A percentile compares a stretch with the other conserved stretches of the same genome.
phyloP scores from a whole-genome alignment of 140 eudicot species.

The Flaveria floridana region DNA sequence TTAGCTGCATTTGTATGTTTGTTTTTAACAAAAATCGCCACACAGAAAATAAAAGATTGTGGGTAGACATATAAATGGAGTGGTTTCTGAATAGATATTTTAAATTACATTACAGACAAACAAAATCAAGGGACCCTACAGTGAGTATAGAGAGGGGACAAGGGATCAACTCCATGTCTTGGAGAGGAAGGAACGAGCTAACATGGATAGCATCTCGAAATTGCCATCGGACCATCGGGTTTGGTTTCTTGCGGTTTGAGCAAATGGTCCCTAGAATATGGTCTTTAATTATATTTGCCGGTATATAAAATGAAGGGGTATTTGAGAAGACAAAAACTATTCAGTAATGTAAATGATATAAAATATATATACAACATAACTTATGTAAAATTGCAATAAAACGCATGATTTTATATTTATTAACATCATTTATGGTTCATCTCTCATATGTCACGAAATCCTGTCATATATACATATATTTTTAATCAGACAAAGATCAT shows the following conservation, averaged over 20 bases:
- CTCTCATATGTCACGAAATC: slow-evolving; percentile 6
- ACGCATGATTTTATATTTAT: not conserved
- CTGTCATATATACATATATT: not conserved
- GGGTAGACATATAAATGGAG: not conserved
- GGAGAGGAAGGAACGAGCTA: slow-evolving; percentile 24
- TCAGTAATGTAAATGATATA: not conserved
- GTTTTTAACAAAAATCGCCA: not conserved
- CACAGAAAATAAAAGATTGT: too few species aligned
- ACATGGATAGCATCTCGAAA: slow-evolving; percentile 30
- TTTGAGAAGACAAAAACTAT: not conserved
- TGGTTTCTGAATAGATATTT: slow-evolving; percentile 9
- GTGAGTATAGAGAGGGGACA: slow-evolving; percentile 26
- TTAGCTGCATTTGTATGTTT: not conserved
- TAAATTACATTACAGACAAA: slow-evolving; percentile 8
- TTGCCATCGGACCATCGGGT: not conserved
- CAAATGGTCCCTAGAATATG: slow-evolving; percentile 24
- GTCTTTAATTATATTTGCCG: not conserved
- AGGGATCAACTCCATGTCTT: slow-evolving; percentile 30
- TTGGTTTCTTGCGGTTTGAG: slow-evolving; percentile 29
- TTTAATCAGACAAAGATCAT: not conserved
- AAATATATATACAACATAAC: not conserved
- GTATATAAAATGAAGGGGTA: not conserved
- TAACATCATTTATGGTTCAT: not conserved
- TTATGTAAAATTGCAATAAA: slow-evolving; percentile 1
- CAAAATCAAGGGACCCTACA: slow-evolving; percentile 23